Evolutionary conservation across 768 basidiomycete species (phyloP), one percentile per base, ranked within the genome.

Genomic region (Asterophora parasitica): DNA sequence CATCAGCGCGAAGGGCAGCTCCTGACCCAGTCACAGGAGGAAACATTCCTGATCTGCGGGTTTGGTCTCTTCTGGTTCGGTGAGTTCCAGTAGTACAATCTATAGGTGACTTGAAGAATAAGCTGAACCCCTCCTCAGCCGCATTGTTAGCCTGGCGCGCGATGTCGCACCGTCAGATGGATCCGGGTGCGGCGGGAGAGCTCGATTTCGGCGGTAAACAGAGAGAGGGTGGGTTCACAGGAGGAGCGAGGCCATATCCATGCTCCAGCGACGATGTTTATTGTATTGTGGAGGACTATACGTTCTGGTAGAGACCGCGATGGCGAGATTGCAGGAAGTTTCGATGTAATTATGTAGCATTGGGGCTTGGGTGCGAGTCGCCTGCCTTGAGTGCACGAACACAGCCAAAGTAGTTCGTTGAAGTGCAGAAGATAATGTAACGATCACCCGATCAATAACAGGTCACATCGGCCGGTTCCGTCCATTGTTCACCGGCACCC

Each of bases 51-150:
- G 63, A 83, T 91, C 51, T 81, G 71, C 4, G 81, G 83, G 2
- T 74, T 89, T 48, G 86, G 82, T 9, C 66, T 89, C 49, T 78
- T 86, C 60, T 90, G 85, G 85, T 69, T 89, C 42, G 85, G 88
- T 88, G 61, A 61, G 79, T 68, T 17, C 16, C 17, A 8, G 17
- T 36, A 27, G 26, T 7, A 26, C n/a, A n/a, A n/a, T n/a, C n/a
- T n/a, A n/a, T n/a, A n/a, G n/a, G n/a, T n/a, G n/a, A n/a, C n/a
- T n/a, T n/a, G n/a, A n/a, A n/a, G n/a, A n/a, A n/a, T n/a, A n/a
- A n/a, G n/a, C n/a, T n/a, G n/a, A n/a, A 23, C 23, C 23, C 6
- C 23, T 3, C 23, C 23, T 23, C 6, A 75, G 75, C 69, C 31
- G 51, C 61, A 23, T 62, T 74, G 36, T 54, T 78, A 26, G 75